A percentile compares a stretch with the other conserved stretches of the same genome.
Evolutionary conservation across 2,329 filamentous ascomycete genomes (phyloP).

Genomic region (Tolypocladium tropicale): DNA sequence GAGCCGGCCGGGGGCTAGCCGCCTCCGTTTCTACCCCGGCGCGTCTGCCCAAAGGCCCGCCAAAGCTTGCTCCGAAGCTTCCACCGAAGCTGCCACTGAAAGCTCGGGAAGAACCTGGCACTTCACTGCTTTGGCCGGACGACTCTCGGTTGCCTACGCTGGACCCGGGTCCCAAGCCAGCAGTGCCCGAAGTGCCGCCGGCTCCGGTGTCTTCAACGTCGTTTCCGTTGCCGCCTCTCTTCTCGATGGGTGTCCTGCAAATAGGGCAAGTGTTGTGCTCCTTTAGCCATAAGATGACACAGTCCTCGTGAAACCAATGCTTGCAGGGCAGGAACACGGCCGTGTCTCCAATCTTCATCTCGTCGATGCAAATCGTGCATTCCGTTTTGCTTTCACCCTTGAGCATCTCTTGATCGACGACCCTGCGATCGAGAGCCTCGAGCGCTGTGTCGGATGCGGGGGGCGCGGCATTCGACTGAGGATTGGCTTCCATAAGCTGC

Average conservation of each 20-base stretch:
- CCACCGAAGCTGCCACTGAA: not conserved
- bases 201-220: conserved; percentile 5
- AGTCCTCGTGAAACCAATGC: conserved; percentile 87
- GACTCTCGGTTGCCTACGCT: not conserved
- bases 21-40: not conserved
- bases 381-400: conserved; percentile 58
- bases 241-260: conserved; percentile 53
- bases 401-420: conserved; percentile 60
- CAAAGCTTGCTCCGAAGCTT: not conserved
- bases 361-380: conserved; percentile 92
- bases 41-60: not conserved
- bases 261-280: conserved; percentile 92
- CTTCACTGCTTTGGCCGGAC: not conserved
- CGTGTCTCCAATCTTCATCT: conserved; percentile 61
- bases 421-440: conserved; percentile 58
- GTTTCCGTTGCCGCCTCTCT: conserved; percentile 12
- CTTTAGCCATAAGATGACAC: conserved; percentile 72
- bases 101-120: not conserved
- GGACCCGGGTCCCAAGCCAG: not conserved
- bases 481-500: conserved; percentile 76
- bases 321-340: conserved; percentile 74
- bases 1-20: not conserved
- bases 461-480: conserved; percentile 65
- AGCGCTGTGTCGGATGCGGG: conserved; percentile 73
- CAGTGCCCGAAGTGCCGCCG: not conserved